A percentile compares a stretch with the other conserved stretches of the same genome.
phyloP scores from a whole-genome alignment of 257 asterid genomes.

The Forsythia suspensa region DNA sequence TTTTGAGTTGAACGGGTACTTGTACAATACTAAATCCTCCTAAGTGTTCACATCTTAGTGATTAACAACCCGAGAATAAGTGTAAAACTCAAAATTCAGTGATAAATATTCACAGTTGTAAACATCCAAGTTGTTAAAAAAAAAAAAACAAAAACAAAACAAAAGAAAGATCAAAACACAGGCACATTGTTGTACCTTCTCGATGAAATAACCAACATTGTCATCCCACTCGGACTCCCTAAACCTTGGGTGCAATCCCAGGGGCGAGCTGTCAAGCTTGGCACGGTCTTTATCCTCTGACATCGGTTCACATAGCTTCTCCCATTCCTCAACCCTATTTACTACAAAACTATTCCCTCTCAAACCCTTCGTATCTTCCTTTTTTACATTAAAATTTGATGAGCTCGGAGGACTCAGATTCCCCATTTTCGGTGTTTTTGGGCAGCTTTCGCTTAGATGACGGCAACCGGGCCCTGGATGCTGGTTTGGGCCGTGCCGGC shows the following conservation, averaged over 20 bases:
- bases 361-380: slow-evolving; percentile 31
- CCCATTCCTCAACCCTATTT: slow-evolving; percentile 44
- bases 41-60: slow-evolving; percentile 2
- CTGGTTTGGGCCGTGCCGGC: slow-evolving; percentile 72
- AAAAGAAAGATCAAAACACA: neutral
- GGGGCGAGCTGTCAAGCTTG: slow-evolving; percentile 24
- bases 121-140: neutral
- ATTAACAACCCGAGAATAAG: slow-evolving; percentile 9
- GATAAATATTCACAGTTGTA: neutral
- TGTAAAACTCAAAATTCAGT: slow-evolving; percentile 10
- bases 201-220: slow-evolving; percentile 50
- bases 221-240: slow-evolving; percentile 50
- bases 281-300: slow-evolving; percentile 34
- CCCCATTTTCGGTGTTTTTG: slow-evolving; percentile 26
- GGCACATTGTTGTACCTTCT: slow-evolving; percentile 51
- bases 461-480: slow-evolving; percentile 66
- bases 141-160: slow-evolving; percentile 6
- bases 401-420: slow-evolving; percentile 28
- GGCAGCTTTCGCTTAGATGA: slow-evolving; percentile 60
- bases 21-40: slow-evolving; percentile 8
- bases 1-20: no score
- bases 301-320: slow-evolving; percentile 26
- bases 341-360: slow-evolving; percentile 45
- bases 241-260: slow-evolving; percentile 35
- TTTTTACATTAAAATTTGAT: slow-evolving; percentile 11